Evolutionary conservation across 352 stramenopile species (phyloP).

Genomic region (Peronospora belbahrii): DNA sequence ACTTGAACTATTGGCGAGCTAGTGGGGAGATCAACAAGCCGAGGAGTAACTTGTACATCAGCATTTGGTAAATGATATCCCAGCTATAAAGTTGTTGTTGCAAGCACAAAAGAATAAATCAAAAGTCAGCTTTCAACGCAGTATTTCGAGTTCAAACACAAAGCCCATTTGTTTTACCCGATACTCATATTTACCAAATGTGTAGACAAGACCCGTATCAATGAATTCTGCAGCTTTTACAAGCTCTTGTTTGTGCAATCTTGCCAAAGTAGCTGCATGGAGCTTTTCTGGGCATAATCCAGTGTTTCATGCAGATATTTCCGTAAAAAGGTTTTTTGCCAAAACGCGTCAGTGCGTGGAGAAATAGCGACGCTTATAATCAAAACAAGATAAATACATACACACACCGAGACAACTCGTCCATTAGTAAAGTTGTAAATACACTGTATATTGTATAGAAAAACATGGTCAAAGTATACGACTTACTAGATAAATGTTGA

Average conservation of each 20-base stretch:
- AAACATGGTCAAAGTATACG: neutral
- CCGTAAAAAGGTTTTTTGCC: constrained; percentile 40
- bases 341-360: constrained; percentile 46
- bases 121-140: constrained; percentile 2
- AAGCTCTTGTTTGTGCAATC: constrained; percentile 8
- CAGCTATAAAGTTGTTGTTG: constrained; percentile 27
- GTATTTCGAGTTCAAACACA: neutral
- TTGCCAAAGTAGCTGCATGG: constrained; percentile 53
- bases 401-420: too few relatives aligned
- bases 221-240: constrained; percentile 1
- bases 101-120: neutral
- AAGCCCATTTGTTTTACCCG: constrained; percentile 33
- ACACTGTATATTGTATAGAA: neutral
- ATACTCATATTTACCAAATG: constrained; percentile 80
- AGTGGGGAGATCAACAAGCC: constrained; percentile 51
- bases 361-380: constrained; percentile 46
- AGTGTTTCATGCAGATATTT: constrained; percentile 41
- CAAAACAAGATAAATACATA: constrained; percentile 6
- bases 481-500: constrained; percentile 59
- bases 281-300: constrained; percentile 48
- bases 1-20: constrained; percentile 50
- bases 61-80: constrained; percentile 78
- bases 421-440: too few relatives aligned
- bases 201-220: constrained; percentile 56
- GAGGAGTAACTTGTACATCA: constrained; percentile 58